Evolutionary conservation across 148 eudicot genomes (phyloP), one percentile per base, ranked within the genome.

Genomic region (Oxyria digyna): DNA sequence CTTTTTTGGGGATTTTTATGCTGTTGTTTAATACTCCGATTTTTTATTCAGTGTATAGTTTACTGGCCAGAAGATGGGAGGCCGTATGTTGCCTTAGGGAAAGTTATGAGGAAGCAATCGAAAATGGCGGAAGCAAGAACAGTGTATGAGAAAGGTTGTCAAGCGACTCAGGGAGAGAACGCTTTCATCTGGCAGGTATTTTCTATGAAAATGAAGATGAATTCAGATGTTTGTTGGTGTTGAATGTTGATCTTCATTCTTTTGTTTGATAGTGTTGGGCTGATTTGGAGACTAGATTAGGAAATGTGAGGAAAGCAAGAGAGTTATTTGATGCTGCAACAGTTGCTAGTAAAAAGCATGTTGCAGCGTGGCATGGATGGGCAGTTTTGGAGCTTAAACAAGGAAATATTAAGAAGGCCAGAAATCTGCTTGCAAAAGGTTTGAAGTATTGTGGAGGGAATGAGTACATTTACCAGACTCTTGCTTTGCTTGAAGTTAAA

Each of bases 331-430:
- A 94, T 71, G 99, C 99, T 14, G 89, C 99, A 74, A 94, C 99
- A 63, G 99, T 94, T 78, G 96, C 99, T 50, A 92, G 90, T 67
- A 94, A 85, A 85, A 94, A 67, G 77, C 99, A 94, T 71, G 76
- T 90, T 74, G 97, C 97, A 59, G 99, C 93, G 4, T 94, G 99
- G 99, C 99, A 94, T 78, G 99, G 96, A 69, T 94, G 99, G 99
- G 99, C 97, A 41, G 80, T 88, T 5, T 79, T 94, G 85, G 99
- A 94, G 76, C 84, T 90, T 17, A 87, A 90, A 77, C 89, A 86
- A 62, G 96, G 96, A 18, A 90, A 94, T 73, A 77, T 94, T 57
- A 85, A 81, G 78, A 94, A 94, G 75, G 99, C 96, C 1, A 86
- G 97, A 69, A 74, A 80, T 81, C 92, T 94, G 14, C 91, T 94